Conservation (phyloP, 78 protist genomes). For the Ministeria vibrans region DNA sequence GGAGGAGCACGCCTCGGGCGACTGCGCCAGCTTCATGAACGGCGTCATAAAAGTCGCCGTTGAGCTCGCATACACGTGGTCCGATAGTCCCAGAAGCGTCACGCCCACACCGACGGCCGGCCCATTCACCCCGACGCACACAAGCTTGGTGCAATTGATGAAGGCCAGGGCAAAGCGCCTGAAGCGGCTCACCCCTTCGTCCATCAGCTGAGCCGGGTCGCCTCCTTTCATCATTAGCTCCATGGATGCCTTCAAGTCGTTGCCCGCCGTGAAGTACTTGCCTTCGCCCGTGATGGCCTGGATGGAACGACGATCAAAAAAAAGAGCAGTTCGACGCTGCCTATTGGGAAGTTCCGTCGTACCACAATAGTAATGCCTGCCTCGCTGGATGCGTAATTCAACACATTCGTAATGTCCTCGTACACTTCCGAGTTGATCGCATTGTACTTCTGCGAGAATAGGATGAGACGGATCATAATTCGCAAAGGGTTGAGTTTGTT, state of each 20-base stretch:
- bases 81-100: neutral
- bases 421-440: neutral
- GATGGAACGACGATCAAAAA: neutral
- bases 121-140: neutral
- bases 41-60: neutral
- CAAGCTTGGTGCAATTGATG: neutral
- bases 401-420: neutral
- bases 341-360: neutral
- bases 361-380: neutral
- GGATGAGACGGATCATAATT: too few species aligned
- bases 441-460: neutral
- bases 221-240: neutral
- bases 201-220: neutral
- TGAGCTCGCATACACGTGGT: neutral
- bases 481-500: too few species aligned
- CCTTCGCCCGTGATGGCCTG: neutral
- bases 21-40: neutral
- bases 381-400: neutral
- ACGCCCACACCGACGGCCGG: constrained; percentile 3
- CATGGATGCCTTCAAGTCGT: neutral
- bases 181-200: neutral
- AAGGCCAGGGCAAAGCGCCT: neutral
- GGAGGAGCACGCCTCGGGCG: constrained; percentile 1
- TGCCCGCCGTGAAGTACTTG: neutral
- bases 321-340: neutral